A percentile compares a stretch with the other conserved stretches of the same genome.
phyloP scores from a whole-genome alignment of 139 green algal genomes.

The Chlamydomonas eustigma region DNA sequence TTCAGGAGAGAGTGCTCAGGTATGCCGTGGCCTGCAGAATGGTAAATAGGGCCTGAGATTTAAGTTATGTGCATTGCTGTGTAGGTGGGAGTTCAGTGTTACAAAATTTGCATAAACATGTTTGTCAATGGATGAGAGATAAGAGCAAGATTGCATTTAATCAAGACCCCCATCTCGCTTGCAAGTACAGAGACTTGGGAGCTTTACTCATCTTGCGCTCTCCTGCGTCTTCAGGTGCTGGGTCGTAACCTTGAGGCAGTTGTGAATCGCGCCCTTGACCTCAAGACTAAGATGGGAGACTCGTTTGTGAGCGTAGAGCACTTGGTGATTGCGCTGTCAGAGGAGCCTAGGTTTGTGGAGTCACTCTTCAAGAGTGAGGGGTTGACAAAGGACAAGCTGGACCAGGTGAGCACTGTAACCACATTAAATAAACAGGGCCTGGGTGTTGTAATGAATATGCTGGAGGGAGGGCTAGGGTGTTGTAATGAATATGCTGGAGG shows the following conservation, averaged over 20 bases:
- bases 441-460: too few species aligned
- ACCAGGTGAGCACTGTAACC: constrained; percentile 38
- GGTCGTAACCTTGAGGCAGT: constrained; percentile 86
- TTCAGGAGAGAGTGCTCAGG: constrained; percentile 67
- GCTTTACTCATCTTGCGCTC: too few species aligned
- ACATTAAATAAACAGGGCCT: background rate
- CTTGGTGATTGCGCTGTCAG: constrained; percentile 78
- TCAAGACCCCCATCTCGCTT: too few species aligned
- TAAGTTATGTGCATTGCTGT: too few species aligned
- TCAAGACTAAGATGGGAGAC: constrained; percentile 73
- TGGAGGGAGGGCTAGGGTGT: too few species aligned
- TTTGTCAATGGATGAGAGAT: too few species aligned
- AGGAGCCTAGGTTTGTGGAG: constrained; percentile 77
- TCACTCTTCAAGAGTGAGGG: constrained; percentile 58
- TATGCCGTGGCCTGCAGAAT: constrained; percentile 21
- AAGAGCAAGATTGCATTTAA: too few species aligned
- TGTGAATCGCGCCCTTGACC: constrained; percentile 72
- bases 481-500: too few species aligned
- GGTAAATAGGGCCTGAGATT: too few species aligned
- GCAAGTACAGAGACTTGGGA: too few species aligned
- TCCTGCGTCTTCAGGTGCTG: constrained; percentile 87
- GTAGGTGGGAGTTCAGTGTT: too few species aligned
- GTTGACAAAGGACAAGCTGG: constrained; percentile 65
- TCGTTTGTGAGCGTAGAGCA: constrained; percentile 92
- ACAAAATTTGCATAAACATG: too few species aligned